These are phyloP conservation scores for Arthrobotrys iridis DNA, from an alignment of 2,329 filamentous ascomycete genomes.

Conservation along the genomic window DNA sequence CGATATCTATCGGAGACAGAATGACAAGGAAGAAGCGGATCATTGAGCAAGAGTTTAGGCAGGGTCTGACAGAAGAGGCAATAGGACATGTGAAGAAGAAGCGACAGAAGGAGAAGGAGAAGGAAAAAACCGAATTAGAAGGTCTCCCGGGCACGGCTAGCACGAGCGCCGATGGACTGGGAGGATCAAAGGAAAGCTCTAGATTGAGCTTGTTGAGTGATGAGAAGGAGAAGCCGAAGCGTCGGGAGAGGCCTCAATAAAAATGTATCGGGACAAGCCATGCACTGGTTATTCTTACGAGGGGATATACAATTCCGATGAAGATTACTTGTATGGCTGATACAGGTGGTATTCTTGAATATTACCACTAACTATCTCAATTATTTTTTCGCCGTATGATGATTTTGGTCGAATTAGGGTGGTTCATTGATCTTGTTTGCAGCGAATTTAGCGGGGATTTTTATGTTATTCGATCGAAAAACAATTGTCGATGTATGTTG, in stretches of 20 bases:
- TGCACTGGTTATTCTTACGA: not conserved
- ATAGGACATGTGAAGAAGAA: slow-evolving; percentile 64
- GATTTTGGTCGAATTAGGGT: not conserved
- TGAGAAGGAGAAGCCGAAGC: slow-evolving; percentile 27
- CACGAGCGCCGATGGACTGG: slow-evolving; percentile 18
- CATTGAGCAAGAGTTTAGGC: slow-evolving; percentile 77
- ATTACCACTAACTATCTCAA: not conserved
- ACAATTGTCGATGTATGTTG: not conserved
- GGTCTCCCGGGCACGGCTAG: slow-evolving; percentile 19
- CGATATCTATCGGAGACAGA: slow-evolving; percentile 80
- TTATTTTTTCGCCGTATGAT: not conserved
- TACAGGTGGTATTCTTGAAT: not conserved
- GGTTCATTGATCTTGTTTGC: not conserved
- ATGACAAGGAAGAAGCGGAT: slow-evolving; percentile 87
- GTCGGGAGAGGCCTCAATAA: not conserved
- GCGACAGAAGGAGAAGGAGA: slow-evolving; percentile 66
- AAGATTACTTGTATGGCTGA: not conserved
- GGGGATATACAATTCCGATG: not conserved
- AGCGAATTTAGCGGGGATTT: slow-evolving; percentile 23
- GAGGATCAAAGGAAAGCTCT: slow-evolving; percentile 39
- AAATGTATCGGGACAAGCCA: not conserved
- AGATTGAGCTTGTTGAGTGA: slow-evolving; percentile 35
- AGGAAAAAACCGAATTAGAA: slow-evolving; percentile 58
- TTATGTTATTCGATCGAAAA: not conserved
- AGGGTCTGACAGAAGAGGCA: slow-evolving; percentile 76